phyloP scores from a whole-genome alignment of 768 basidiomycete species.

The Boletus sp. region DNA sequence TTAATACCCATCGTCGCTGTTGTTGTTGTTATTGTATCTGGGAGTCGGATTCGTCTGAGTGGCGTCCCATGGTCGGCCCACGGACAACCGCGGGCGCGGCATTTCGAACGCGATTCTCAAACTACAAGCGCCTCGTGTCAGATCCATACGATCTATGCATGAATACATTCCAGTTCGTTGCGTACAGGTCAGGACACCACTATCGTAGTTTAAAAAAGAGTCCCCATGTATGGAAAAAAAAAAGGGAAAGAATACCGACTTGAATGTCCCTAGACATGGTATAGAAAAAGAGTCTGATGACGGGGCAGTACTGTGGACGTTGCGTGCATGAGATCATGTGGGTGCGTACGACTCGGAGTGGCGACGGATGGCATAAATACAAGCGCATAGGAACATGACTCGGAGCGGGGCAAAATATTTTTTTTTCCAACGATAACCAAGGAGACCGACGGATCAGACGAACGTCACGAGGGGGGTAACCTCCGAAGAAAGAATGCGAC shows the following conservation, averaged over 20 bases:
- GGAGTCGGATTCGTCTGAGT: too few species aligned
- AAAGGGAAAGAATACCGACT: too few species aligned
- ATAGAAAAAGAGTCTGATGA: neutral
- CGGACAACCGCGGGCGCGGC: too few species aligned
- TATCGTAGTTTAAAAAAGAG: neutral
- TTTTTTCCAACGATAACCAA: slow-evolving; percentile 1
- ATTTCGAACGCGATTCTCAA: too few species aligned
- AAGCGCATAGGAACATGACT: neutral
- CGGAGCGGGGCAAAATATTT: neutral
- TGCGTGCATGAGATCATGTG: too few species aligned
- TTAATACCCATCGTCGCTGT: too few species aligned
- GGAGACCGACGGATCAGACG: neutral
- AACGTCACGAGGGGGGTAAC: neutral
- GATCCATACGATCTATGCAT: neutral
- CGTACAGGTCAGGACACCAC: too few species aligned
- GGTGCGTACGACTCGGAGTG: too few species aligned
- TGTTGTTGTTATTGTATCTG: too few species aligned
- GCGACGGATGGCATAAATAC: slow-evolving; percentile 9
- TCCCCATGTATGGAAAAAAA: neutral
- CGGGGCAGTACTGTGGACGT: too few species aligned
- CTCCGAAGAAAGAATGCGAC: neutral
- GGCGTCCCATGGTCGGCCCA: too few species aligned
- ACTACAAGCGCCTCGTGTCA: neutral
- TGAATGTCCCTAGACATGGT: neutral
- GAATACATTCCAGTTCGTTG: neutral